Evolutionary conservation across 2,329 filamentous ascomycete genomes (phyloP).

Genomic region (Diaporthe sp.): DNA sequence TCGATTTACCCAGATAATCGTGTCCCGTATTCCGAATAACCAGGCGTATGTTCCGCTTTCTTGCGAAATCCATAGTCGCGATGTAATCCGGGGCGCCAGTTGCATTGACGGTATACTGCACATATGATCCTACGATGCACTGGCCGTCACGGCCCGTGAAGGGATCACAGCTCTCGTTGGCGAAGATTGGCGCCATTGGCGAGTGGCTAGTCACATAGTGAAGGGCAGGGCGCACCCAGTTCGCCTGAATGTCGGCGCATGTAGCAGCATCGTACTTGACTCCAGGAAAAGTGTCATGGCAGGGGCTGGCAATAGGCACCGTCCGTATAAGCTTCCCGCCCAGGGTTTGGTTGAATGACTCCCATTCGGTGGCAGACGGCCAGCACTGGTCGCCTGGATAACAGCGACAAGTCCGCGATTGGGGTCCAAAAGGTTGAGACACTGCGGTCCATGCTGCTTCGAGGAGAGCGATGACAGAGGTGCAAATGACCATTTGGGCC

Average conservation of each 20-base stretch:
- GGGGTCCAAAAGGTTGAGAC: background rate
- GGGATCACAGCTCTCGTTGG: constrained; percentile 48
- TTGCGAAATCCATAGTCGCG: constrained; percentile 51
- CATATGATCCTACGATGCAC: constrained; percentile 55
- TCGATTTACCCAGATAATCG: constrained; percentile 65
- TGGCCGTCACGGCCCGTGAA: constrained; percentile 52
- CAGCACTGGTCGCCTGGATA: constrained; percentile 66
- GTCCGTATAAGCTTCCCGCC: constrained; percentile 64
- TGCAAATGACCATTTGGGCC: constrained; percentile 2
- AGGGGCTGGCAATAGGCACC: constrained; percentile 55
- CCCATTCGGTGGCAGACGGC: constrained; percentile 62
- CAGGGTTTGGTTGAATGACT: constrained; percentile 63
- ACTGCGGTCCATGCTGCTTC: constrained; percentile 9
- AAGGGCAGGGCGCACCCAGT: constrained; percentile 35
- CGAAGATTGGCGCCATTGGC: constrained; percentile 44
- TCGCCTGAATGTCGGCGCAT: constrained; percentile 40
- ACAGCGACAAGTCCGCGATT: constrained; percentile 55
- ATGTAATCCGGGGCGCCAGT: constrained; percentile 43
- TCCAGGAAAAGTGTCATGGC: constrained; percentile 53
- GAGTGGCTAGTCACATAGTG: constrained; percentile 32
- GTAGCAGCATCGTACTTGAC: constrained; percentile 37
- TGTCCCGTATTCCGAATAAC: constrained; percentile 66
- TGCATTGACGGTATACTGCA: constrained; percentile 49
- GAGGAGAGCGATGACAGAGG: background rate
- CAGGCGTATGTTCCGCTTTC: constrained; percentile 58